These are phyloP conservation scores for Eustoma russellianum DNA, from an alignment of 257 asterid species.

Conservation along the genomic window DNA sequence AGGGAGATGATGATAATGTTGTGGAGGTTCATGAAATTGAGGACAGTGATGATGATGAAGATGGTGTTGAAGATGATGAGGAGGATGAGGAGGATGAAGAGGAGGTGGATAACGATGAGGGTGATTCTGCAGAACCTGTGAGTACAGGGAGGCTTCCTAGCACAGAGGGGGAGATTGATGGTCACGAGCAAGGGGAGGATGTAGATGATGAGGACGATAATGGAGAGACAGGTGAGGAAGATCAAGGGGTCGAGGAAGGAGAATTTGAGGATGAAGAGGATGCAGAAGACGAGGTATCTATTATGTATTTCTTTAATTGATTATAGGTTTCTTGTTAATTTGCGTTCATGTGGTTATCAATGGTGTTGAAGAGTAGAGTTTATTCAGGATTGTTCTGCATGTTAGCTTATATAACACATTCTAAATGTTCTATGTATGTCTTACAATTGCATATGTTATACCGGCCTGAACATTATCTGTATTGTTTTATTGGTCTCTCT, in stretches of 20 bases:
- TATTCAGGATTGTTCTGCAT: no score
- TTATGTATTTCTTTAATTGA: background rate
- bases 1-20: slow-evolving; percentile 63
- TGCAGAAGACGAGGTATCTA: slow-evolving; percentile 68
- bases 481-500: no score
- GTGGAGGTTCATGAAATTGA: slow-evolving; percentile 76
- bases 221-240: slow-evolving; percentile 89
- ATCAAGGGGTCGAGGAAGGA: slow-evolving; percentile 54
- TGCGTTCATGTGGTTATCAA: background rate
- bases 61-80: slow-evolving; percentile 50
- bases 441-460: no score
- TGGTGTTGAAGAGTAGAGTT: no score
- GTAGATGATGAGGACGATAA: slow-evolving; percentile 73
- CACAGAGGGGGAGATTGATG: slow-evolving; percentile 87
- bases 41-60: slow-evolving; percentile 53
- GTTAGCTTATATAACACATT: background rate
- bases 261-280: slow-evolving; percentile 78
- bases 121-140: slow-evolving; percentile 44
- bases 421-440: background rate
- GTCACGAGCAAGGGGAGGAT: slow-evolving; percentile 89
- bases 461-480: no score
- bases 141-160: slow-evolving; percentile 52
- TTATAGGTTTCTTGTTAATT: background rate
- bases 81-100: slow-evolving; percentile 70
- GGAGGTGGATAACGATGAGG: slow-evolving; percentile 69